Evolutionary conservation across 2,329 filamentous ascomycete species (phyloP), one percentile per base, ranked within the genome.

Genomic region (Aspergillus latus): DNA sequence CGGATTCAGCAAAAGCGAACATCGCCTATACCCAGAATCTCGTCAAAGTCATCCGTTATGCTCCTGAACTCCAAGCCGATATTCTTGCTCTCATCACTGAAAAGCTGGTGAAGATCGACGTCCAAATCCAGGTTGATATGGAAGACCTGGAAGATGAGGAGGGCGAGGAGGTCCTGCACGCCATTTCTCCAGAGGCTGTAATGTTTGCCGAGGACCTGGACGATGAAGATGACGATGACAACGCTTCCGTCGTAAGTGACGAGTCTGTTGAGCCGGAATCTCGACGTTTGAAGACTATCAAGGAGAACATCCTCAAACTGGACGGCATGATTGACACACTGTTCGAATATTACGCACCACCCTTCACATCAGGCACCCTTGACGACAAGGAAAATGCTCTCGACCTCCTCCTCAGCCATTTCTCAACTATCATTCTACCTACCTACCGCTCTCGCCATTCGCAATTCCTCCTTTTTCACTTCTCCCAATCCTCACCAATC

Each of bases 401-500:
- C 64, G 87, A 90, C 52, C 85, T 90, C 54, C 81, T 99, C 39
- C 81, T 97, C 29, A 84, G 87, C 48, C 92, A 96, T 70, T 99
- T 99, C 68, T 84, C 88, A 59, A 89, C 85, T 69, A 90, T 92
- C 67, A 91, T 99, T 57, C 82, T 99, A 30, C 92, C 92, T 3
- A 95, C 92, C 11, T 92, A 94, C 71, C 90, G 91, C 64, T 96
- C 92, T 26, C 87, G 94, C 34, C 93, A 97, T 72, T 92, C 92
- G 0, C 94, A 99, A 68, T 99, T 97, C 66, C 84, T 99, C 47
- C 82, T 97, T 49, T 99, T 99, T 75, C 93, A 97, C 74, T 97
- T 96, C 70, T 89, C 90, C 13, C 93, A 99, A 73, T 84, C 84
- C 56, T 89, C 90, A 7, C 86, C 89, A 30, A 82, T 84, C 44